These are phyloP conservation scores for Amanita fuliginea DNA, from an alignment of 768 basidiomycete genomes.

Conservation along the genomic window DNA sequence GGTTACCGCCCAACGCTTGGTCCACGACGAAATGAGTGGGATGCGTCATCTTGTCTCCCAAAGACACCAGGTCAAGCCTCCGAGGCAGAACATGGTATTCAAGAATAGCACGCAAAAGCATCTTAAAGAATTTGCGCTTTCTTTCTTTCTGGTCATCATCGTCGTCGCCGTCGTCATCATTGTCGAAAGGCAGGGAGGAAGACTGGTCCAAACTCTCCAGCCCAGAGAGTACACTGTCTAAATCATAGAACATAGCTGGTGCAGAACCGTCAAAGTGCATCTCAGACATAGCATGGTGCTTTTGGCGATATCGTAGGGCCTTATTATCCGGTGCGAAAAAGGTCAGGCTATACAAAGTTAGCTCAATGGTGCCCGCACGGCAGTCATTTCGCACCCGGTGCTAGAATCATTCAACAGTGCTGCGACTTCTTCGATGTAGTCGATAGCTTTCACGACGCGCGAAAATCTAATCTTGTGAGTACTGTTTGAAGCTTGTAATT, in stretches of 20 bases:
- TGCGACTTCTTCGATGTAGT: constrained; percentile 26
- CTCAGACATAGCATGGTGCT: constrained; percentile 2
- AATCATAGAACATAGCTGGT: constrained; percentile 15
- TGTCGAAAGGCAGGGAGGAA: background rate
- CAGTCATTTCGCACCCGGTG: constrained; percentile 16
- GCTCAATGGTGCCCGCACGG: background rate
- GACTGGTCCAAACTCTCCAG: constrained; percentile 20
- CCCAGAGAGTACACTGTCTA: constrained; percentile 21
- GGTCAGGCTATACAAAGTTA: constrained; percentile 26
- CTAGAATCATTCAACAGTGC: constrained; percentile 28
- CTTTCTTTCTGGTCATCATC: constrained; percentile 35
- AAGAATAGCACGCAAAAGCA: constrained; percentile 40
- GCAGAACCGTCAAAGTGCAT: constrained; percentile 1
- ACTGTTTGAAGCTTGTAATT: no score
- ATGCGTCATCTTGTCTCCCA: constrained; percentile 44
- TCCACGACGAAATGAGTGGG: constrained; percentile 32
- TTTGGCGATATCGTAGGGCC: constrained; percentile 22
- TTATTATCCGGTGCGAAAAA: constrained; percentile 42
- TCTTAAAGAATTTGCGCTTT: constrained; percentile 43
- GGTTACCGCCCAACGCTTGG: constrained; percentile 31
- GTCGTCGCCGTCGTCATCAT: constrained; percentile 11
- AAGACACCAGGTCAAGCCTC: constrained; percentile 21
- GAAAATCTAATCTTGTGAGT: constrained; percentile 20
- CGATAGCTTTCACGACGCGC: constrained; percentile 26
- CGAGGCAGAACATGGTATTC: constrained; percentile 46